Evolutionary conservation across 805 yeast genomes (phyloP), one percentile per base, ranked within the genome.

Genomic region (Zygosaccharomyces siamensis): DNA sequence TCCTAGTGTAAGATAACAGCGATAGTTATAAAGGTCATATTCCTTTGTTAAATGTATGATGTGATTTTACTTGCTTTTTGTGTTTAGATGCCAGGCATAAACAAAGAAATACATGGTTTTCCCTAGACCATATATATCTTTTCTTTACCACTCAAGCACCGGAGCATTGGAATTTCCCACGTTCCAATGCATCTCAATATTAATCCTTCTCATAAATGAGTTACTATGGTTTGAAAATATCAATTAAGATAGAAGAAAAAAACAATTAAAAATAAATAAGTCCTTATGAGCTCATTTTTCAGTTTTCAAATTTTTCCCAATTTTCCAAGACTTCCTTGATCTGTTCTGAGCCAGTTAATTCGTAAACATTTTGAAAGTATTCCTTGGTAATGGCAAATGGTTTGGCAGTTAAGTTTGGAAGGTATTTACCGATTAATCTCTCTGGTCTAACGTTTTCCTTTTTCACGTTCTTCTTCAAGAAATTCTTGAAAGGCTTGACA

Each of bases 401-500:
- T 74, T 82, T 88, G 55, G 99, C 99, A 57, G 99, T 95, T 78
- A 93, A 81, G 77, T 93, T 93, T 58, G 99, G 99, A 78, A 93
- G 90, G 73, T 95, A 93, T 76, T 90, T 93, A 67, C 90, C 90
- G 61, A 88, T 82, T 73, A 93, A 79, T 70, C 89, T 88, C 53
- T 93, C 85, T 52, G 96, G 96, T 76, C 92, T 92, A 57, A 93
- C 93, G 43, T 97, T 95, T 62, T 89, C 86, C 75, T 86, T 88
- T 55, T 96, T 85, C 64, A 93, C 86, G 81, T 93, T 92, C 85
- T 89, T 93, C 69, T 84, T 83, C 76, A 93, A 79, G 84, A 93
- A 93, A 74, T 89, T 87, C 79, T 92, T 90, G 88, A 93, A 93
- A 63, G 99, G 99, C 74, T 90, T 92, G 52, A 93, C 99, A 74